These are phyloP conservation scores for Fusarium continuum DNA, from an alignment of 2,329 filamentous ascomycete genomes.

Conservation along the genomic window DNA sequence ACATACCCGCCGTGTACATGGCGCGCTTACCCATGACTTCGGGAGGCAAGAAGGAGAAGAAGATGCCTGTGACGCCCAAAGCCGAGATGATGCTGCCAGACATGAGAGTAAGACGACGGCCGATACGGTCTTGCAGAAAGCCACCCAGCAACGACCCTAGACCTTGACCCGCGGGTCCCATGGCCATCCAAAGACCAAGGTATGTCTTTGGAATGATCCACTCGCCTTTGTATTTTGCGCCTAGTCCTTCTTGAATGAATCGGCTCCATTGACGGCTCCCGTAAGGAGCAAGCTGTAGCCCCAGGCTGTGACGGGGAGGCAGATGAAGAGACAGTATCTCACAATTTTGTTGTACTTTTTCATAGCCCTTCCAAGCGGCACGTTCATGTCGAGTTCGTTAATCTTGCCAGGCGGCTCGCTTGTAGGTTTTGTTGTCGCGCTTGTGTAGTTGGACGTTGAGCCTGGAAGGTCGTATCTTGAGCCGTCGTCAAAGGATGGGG, in stretches of 20 bases:
- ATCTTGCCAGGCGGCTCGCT: not conserved
- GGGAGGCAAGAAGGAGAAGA: not conserved
- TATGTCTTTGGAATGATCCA: not conserved
- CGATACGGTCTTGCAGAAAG: constrained; percentile 5
- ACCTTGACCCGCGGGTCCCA: not conserved
- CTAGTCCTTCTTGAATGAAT: not conserved
- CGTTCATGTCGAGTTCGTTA: not conserved
- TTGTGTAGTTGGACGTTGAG: not conserved
- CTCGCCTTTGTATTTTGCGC: not conserved
- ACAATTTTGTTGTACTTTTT: not conserved
- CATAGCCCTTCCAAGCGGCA: not conserved
- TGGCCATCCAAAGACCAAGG: constrained; percentile 1
- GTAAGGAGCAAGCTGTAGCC: not conserved
- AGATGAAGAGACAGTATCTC: not conserved
- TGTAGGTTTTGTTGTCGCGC: not conserved
- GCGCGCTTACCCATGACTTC: not conserved
- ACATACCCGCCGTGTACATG: not conserved
- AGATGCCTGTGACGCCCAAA: not conserved
- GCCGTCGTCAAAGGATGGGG: not conserved
- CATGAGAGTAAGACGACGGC: not conserved
- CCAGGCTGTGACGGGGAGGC: not conserved
- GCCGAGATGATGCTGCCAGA: not conserved
- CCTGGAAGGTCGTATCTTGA: not conserved
- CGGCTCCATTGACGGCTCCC: not conserved
- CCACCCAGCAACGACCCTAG: not conserved